Evolutionary conservation across 352 stramenopile genomes (phyloP).

Genomic region (Phytophthora fragariaefolia): DNA sequence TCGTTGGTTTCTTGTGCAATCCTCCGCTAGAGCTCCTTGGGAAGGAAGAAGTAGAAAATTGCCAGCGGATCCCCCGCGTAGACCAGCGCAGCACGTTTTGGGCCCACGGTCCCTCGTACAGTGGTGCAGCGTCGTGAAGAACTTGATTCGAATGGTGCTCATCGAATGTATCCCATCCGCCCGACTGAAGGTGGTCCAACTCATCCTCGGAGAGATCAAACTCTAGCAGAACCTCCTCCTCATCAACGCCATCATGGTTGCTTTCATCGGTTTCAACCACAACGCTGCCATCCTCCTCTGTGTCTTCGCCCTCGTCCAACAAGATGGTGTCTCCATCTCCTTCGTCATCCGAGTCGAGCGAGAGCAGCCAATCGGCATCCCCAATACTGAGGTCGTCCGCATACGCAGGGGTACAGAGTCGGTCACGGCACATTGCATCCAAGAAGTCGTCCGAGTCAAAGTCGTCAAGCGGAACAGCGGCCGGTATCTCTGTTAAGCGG

Average conservation of each 20-base stretch:
- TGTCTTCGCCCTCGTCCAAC: background rate
- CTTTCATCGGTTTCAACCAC: background rate
- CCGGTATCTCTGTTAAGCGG: background rate
- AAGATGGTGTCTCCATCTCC: background rate
- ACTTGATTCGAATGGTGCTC: background rate
- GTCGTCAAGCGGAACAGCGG: conserved; percentile 1
- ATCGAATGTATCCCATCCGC: conserved; percentile 5
- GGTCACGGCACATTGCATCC: conserved; percentile 1
- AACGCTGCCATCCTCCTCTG: background rate
- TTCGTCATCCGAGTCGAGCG: conserved; percentile 8
- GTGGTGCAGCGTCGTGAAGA: background rate
- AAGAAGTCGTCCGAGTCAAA: conserved; percentile 9
- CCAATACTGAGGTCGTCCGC: conserved; percentile 1
- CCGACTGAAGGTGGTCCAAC: background rate
- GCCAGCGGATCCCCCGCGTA: conserved; percentile 1
- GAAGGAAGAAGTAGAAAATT: conserved; percentile 12
- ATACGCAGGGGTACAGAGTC: background rate
- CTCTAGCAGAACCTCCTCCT: background rate
- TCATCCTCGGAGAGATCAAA: background rate
- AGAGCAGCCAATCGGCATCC: conserved; percentile 1
- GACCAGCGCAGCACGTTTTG: conserved; percentile 1
- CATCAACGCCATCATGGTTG: background rate
- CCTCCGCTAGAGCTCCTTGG: conserved; percentile 9
- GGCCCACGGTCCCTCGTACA: background rate
- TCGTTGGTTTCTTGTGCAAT: background rate